Evolutionary conservation across 2,329 filamentous ascomycete genomes (phyloP).

Genomic region (Colletotrichum viniferum): DNA sequence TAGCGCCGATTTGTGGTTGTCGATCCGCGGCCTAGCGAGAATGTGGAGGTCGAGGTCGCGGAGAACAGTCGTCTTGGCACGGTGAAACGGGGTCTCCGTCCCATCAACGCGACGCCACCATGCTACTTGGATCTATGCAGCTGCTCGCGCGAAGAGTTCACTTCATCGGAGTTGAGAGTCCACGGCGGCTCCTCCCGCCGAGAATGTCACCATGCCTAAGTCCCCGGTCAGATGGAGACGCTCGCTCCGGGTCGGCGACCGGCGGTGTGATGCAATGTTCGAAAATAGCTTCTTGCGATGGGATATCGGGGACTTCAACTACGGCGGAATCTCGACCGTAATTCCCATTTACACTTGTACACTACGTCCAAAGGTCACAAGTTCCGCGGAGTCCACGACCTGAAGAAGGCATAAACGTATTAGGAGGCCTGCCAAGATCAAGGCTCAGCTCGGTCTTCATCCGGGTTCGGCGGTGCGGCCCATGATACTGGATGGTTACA

Average conservation of each 20-base stretch:
- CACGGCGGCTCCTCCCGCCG: slow-evolving; percentile 7
- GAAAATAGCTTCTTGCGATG: neutral
- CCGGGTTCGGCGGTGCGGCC: neutral
- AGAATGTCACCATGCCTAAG: neutral
- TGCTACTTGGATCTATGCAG: neutral
- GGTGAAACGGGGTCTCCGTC: neutral
- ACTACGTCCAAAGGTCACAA: neutral
- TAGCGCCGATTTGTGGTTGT: neutral
- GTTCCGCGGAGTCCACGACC: neutral
- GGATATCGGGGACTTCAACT: neutral
- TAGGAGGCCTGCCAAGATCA: neutral
- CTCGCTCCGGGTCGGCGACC: neutral
- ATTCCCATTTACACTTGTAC: neutral
- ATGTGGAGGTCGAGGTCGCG: neutral
- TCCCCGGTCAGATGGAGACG: neutral
- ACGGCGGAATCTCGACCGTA: neutral
- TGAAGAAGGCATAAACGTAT: neutral
- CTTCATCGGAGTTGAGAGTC: neutral
- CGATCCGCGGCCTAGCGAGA: neutral
- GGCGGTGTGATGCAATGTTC: neutral
- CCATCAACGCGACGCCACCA: neutral
- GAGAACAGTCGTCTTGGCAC: slow-evolving; percentile 5
- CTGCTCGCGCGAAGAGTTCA: neutral
- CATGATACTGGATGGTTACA: neutral
- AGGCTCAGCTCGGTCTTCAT: neutral